phyloP scores from a whole-genome alignment of 768 basidiomycete genomes.

The Butyriboletus loyo region DNA sequence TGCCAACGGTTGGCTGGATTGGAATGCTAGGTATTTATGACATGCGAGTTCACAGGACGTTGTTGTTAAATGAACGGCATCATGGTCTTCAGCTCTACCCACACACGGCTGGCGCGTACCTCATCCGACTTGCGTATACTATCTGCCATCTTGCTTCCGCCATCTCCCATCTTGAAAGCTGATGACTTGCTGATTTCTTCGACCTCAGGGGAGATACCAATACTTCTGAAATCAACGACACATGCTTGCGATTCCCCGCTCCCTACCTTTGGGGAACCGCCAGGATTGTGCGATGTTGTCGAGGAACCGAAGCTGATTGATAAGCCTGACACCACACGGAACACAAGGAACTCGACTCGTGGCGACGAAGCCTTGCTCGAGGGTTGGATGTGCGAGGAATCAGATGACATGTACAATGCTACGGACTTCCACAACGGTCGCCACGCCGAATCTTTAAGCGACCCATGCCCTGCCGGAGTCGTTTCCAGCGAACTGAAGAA shows the following conservation, averaged over 20 bases:
- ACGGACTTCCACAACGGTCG: not conserved
- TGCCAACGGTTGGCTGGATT: slow-evolving; percentile 5
- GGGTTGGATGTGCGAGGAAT: slow-evolving; percentile 2
- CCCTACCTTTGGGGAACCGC: not conserved
- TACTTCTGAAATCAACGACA: slow-evolving; percentile 37
- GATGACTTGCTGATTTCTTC: slow-evolving; percentile 33
- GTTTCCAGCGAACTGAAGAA: not conserved
- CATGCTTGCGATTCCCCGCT: slow-evolving; percentile 6
- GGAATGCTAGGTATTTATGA: slow-evolving; percentile 20
- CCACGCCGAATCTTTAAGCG: not conserved
- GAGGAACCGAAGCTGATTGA: slow-evolving; percentile 3
- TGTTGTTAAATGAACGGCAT: not conserved
- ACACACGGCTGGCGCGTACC: slow-evolving; percentile 35
- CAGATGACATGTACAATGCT: not conserved
- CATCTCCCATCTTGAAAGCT: slow-evolving; percentile 47
- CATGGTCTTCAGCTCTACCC: slow-evolving; percentile 17
- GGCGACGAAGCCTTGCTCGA: not conserved
- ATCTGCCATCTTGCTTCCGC: slow-evolving; percentile 35
- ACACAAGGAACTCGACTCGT: not conserved
- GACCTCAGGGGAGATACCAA: slow-evolving; percentile 52
- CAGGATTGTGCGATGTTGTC: slow-evolving; percentile 3
- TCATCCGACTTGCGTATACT: slow-evolving; percentile 41
- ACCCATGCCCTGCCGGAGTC: not conserved
- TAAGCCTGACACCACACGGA: not conserved
- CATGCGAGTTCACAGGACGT: not conserved